Base-by-base conservation (phyloP, 1,139 yeast genomes). In the Saccharomyces hybrid region DNA sequence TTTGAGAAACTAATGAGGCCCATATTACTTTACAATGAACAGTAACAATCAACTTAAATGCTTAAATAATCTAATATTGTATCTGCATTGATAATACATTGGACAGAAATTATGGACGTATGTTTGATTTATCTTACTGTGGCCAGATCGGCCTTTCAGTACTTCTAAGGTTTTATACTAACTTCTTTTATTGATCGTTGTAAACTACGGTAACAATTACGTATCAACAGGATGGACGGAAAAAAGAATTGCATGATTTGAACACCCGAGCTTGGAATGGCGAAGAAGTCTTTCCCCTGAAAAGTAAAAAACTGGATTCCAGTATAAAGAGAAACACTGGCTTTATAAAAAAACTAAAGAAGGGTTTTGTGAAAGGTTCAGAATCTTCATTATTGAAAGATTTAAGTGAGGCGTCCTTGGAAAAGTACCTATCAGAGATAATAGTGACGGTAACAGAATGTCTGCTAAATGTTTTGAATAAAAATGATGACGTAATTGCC, bases 261-360 rank as follows among this genome's bases (percentile, higher is more conserved):
- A 84, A 84, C 65, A 52, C 63, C 3, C 62, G 68, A 52, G 83
- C 84, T 2, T 83, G 89, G 88, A 69, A 70, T 30, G 86, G 82
- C 1, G 78, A 73, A 34, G 61, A 56, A 16, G 63, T 61, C 4
- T 61, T 57, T 44, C 61, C 62, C 2, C 38, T 60, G 11, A 62
- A 72, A 0, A 66, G 75, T 1, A 59, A 67, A 14, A 76, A 78
- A 50, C 73, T 85, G 14, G 97, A 91, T 66, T 76, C 95, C 0
- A 84, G 93, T 52, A 73, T 91, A 58, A 91, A 90, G 75, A 88
- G 86, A 67, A 89, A 91, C 67, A 84, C 90, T 4, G 86, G 90
- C 0, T 88, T 89, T 62, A 84, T 89, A 55, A 86, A 85, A 65
- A 86, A 86, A 63, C 70, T 89, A 52, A 78, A 84, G 58, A 75